Conservation (phyloP, 805 yeast species). For the Starmera dryadoides region DNA sequence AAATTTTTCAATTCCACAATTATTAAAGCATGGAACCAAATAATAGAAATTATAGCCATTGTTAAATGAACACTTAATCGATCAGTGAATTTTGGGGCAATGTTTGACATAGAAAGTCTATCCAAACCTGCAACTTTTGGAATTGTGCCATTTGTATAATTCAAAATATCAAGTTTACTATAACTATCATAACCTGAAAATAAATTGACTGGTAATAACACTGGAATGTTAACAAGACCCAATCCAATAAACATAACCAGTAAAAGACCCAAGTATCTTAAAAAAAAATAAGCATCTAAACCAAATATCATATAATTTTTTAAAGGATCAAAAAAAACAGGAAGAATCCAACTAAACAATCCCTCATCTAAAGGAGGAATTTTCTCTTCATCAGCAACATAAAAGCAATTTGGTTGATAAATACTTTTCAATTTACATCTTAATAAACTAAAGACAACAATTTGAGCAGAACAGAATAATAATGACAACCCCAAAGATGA, state of each 20-base stretch:
- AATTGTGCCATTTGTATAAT: constrained; percentile 16
- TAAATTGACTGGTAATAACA: constrained; percentile 59
- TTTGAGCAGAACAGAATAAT: constrained; percentile 46
- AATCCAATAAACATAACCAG: constrained; percentile 43
- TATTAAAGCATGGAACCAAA: constrained; percentile 49
- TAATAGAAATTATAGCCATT: constrained; percentile 46
- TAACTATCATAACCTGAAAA: constrained; percentile 21
- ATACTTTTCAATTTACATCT: constrained; percentile 29
- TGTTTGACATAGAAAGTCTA: constrained; percentile 61
- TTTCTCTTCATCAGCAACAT: constrained; percentile 30
- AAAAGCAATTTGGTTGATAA: constrained; percentile 49
- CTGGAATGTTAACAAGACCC: constrained; percentile 47
- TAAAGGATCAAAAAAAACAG: constrained; percentile 32
- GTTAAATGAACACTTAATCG: constrained; percentile 57
- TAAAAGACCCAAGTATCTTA: constrained; percentile 51
- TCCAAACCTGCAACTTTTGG: constrained; percentile 46
- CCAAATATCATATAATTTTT: constrained; percentile 46
- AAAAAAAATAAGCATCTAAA: constrained; percentile 66
- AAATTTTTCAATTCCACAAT: constrained; percentile 47
- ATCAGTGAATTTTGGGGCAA: constrained; percentile 42
- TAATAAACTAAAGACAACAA: constrained; percentile 31
- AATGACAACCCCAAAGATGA: constrained; percentile 50
- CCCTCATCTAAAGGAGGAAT: constrained; percentile 32
- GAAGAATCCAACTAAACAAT: constrained; percentile 50
- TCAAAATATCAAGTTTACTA: constrained; percentile 8